These are phyloP conservation scores for Fusarium irregulare DNA, from an alignment of 2,329 filamentous ascomycete genomes.

Conservation along the genomic window DNA sequence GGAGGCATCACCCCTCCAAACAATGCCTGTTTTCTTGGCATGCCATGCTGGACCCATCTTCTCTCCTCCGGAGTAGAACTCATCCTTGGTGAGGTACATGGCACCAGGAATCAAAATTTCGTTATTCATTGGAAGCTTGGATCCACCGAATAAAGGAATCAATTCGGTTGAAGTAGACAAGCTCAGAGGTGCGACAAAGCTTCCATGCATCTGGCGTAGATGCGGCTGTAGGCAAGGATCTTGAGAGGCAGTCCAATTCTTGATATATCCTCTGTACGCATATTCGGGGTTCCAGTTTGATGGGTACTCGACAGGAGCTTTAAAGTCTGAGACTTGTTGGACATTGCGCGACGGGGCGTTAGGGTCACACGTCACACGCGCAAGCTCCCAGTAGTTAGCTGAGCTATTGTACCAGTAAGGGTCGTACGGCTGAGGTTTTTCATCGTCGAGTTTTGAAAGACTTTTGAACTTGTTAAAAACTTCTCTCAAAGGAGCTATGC, in stretches of 20 bases:
- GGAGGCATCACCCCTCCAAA: constrained; percentile 75
- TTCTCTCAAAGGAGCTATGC: constrained; percentile 56
- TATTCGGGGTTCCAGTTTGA: constrained; percentile 52
- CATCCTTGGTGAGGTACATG: constrained; percentile 71
- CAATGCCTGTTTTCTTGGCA: constrained; percentile 64
- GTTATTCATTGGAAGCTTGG: constrained; percentile 71
- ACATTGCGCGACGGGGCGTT: constrained; percentile 60
- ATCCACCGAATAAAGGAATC: constrained; percentile 71
- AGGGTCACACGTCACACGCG: constrained; percentile 67
- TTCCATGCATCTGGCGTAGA: constrained; percentile 63
- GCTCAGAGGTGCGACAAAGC: constrained; percentile 65
- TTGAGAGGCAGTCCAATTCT: constrained; percentile 67
- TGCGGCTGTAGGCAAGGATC: constrained; percentile 70
- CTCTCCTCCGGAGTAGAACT: constrained; percentile 67
- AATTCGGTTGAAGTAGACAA: constrained; percentile 65
- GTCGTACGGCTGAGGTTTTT: constrained; percentile 53
- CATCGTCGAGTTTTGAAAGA: constrained; percentile 52
- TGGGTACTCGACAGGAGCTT: constrained; percentile 50
- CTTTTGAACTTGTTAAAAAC: constrained; percentile 59
- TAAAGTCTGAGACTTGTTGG: constrained; percentile 47
- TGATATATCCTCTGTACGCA: constrained; percentile 61
- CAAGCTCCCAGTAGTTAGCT: constrained; percentile 69
- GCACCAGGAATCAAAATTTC: constrained; percentile 73
- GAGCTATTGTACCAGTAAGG: constrained; percentile 60
- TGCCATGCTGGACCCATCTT: constrained; percentile 68